Evolutionary conservation across 1,139 yeast species (phyloP).

Genomic region (Saccharomyces hybrid): DNA sequence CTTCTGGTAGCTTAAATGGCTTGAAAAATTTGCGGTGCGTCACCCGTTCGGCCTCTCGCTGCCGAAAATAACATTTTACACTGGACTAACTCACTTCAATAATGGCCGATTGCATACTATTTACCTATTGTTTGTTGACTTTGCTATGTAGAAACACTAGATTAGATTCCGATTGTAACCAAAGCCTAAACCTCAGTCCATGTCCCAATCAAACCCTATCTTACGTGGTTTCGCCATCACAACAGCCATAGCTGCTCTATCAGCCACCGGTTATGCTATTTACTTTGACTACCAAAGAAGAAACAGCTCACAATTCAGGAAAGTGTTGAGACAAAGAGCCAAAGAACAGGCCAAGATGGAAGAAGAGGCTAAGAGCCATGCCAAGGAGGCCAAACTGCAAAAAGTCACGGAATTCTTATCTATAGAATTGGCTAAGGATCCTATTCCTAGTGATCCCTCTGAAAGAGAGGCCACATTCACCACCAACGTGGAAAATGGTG

Average conservation of each 20-base stretch:
- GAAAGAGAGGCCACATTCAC: constrained; percentile 67
- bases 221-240: constrained; percentile 36
- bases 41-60: neutral
- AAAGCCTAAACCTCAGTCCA: constrained; percentile 2
- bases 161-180: neutral
- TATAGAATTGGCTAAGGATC: constrained; percentile 58
- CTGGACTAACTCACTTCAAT: neutral
- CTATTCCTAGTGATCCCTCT: constrained; percentile 63
- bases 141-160: neutral
- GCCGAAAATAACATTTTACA: neutral
- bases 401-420: constrained; percentile 55
- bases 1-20: neutral
- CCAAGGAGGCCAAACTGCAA: constrained; percentile 53
- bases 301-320: constrained; percentile 73
- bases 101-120: neutral
- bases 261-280: constrained; percentile 62
- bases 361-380: constrained; percentile 49
- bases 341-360: constrained; percentile 52
- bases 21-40: neutral
- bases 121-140: neutral
- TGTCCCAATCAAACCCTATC: constrained; percentile 19
- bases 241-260: constrained; percentile 49
- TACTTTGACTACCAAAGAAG: constrained; percentile 93
- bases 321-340: constrained; percentile 55
- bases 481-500: constrained; percentile 79